Base-by-base conservation (phyloP, 2,329 filamentous ascomycete species). In the Monilinia vaccinii-corymbosi region DNA sequence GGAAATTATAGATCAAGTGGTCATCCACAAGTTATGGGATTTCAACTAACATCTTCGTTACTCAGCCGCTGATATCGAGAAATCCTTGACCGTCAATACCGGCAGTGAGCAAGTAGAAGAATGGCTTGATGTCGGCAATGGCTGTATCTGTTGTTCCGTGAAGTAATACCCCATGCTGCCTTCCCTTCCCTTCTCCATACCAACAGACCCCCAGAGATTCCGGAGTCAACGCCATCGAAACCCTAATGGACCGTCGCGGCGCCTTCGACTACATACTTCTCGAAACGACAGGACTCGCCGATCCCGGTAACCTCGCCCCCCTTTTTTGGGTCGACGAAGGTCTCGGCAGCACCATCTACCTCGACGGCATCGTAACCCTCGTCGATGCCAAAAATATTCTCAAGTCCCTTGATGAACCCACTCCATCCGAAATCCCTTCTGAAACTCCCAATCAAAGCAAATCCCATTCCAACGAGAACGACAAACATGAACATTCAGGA, bases 321-420 rank as follows among this genome's bases (percentile, higher is more conserved):
- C 77, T 97, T 16, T 99, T 99, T 76, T 99, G 94, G 94, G 87
- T 99, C 31, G 94, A 99, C 68, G 93, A 97, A 66, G 94, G 92
- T 0, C 81, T 99, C 3, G 93, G 91, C 9, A 96, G 92, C 73
- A 92, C 88, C 42, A 97, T 99, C 68, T 99, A 96, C 73, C 83
- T 99, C 0, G 94, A 99, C 71, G 94, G 94, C 2, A 96, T 99
- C 60, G 92, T 97, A 50, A 97, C 94, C 0, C 78, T 99, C 1
- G 90, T 99, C 23, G 94, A 99, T 72, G 93, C 92, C 36, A 95
- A 94, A 75, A 97, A 97, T 69, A 88, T 99, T 25, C 73, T 95
- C 4, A 85, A 81, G 64, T 89, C 85, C 68, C 80, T 99, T 2
- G 89, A 97, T 64, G 89, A 96, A 60, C 81, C 83, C 4, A 72